phyloP scores from a whole-genome alignment of 2,329 filamentous ascomycete genomes.

The Tolypocladium tundrense region DNA sequence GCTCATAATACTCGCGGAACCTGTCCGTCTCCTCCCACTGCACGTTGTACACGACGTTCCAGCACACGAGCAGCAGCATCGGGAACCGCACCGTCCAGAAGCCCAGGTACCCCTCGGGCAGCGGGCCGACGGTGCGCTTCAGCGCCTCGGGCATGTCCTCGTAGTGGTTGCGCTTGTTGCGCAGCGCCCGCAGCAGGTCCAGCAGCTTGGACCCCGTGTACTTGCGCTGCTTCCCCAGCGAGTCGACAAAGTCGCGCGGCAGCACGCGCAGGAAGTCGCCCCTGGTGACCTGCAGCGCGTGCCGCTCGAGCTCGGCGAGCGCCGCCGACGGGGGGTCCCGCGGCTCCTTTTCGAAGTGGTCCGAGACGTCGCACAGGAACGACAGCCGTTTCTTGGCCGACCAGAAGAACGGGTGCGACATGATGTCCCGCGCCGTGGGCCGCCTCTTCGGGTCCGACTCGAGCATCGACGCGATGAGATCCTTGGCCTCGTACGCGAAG shows the following conservation, averaged over 20 bases:
- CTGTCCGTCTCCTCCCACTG: slow-evolving; percentile 52
- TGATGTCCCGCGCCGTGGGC: slow-evolving; percentile 67
- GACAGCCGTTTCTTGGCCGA: slow-evolving; percentile 73
- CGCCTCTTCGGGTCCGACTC: slow-evolving; percentile 41
- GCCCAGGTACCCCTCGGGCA: slow-evolving; percentile 70
- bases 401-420: slow-evolving; percentile 98
- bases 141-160: slow-evolving; percentile 85
- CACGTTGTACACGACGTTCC: slow-evolving; percentile 60
- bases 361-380: slow-evolving; percentile 93
- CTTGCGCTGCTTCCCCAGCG: slow-evolving; percentile 86
- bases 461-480: slow-evolving; percentile 77
- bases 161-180: slow-evolving; percentile 97
- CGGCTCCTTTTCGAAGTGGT: slow-evolving; percentile 89
- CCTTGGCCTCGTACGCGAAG: slow-evolving; percentile 76
- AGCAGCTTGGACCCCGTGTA: slow-evolving; percentile 78
- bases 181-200: slow-evolving; percentile 76
- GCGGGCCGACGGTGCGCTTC: slow-evolving; percentile 55
- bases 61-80: slow-evolving; percentile 66
- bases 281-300: slow-evolving; percentile 43
- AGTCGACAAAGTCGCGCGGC: slow-evolving; percentile 76
- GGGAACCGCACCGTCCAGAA: slow-evolving; percentile 82
- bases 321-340: slow-evolving; percentile 68
- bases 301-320: slow-evolving; percentile 48
- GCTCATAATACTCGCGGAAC: slow-evolving; percentile 63
- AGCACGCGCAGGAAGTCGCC: slow-evolving; percentile 71